phyloP scores from a whole-genome alignment of 1,139 yeast genomes.

The Blastobotrys ciferrii region DNA sequence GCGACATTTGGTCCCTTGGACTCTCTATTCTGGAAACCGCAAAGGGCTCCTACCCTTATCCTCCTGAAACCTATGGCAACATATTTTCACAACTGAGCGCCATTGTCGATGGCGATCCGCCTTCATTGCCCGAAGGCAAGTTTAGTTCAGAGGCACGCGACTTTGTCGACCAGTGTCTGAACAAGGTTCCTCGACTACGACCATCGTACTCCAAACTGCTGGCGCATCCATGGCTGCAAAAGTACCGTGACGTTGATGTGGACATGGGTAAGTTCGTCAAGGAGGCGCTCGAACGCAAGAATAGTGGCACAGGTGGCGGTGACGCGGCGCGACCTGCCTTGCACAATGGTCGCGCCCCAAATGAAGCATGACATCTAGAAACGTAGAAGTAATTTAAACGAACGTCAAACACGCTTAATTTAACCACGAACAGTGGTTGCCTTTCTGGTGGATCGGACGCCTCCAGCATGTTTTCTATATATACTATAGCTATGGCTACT shows the following conservation, averaged over 20 bases:
- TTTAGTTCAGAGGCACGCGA: slow-evolving; percentile 77
- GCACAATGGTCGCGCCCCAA: slow-evolving; percentile 17
- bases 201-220: slow-evolving; percentile 79
- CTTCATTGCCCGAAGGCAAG: slow-evolving; percentile 55
- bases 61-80: slow-evolving; percentile 87
- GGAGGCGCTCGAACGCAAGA: slow-evolving; percentile 21
- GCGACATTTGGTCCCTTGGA: slow-evolving; percentile 96
- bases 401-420: no score
- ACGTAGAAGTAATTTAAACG: not conserved
- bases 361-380: not conserved
- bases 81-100: slow-evolving; percentile 92
- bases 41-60: slow-evolving; percentile 89
- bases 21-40: slow-evolving; percentile 86
- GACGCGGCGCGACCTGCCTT: slow-evolving; percentile 16
- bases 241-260: slow-evolving; percentile 45
- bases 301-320: not conserved
- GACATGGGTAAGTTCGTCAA: slow-evolving; percentile 46
- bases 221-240: slow-evolving; percentile 77
- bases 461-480: no score
- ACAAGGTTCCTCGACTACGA: slow-evolving; percentile 75
- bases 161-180: slow-evolving; percentile 76
- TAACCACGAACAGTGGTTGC: no score
- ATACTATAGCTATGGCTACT: no score
- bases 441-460: no score
- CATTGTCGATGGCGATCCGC: slow-evolving; percentile 95